Base-by-base conservation (phyloP, 805 yeast species). In the Myxozyma udenii region DNA sequence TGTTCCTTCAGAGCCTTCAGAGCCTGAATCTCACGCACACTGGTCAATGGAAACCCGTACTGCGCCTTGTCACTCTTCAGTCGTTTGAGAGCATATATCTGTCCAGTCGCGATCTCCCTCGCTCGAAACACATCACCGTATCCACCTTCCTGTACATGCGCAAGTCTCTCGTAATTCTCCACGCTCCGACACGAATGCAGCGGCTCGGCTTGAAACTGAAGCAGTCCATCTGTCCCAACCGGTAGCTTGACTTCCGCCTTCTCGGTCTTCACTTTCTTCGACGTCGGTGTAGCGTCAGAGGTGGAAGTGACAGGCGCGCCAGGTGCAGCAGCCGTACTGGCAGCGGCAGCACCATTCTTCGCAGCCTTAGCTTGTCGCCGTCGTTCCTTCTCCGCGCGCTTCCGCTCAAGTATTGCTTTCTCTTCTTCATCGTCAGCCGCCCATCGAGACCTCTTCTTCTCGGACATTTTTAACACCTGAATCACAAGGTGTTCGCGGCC, bases 11-110 rank as follows among this genome's bases (percentile, higher is more conserved):
- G 64, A 51, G 69, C 71, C 61, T 75, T 75, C 66, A 83, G 69
- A 14, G 81, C 78, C 21, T 80, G 75, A 44, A 83, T 80, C 63
- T 83, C 87, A 45, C 87, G 71, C 66, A 83, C 72, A 25, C 85
- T 83, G 1, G 86, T 80, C 11, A 82, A 75, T 3, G 87, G 85
- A 61, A 83, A 80, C 16, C 86, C 87, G 50, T 78, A 80, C 25
- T 53, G 48, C 16, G 50, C 46, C 21, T 48, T 47, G 80, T 55
- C 55, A 3, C 77, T 70, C 37, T 80, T 73, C 44, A 82, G 68
- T 66, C 79, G 81, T 64, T 82, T 83, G 38, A 81, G 63, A 0
- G 86, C 87, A 33, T 81, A 85, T 11, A 78, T 55, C 38, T 73
- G 67, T 3, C 75, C 74, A 1, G 78, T 68, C 23, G 64, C 62